Conservation (phyloP, 2,329 filamentous ascomycete genomes). For the Gnomoniopsis sp. region DNA sequence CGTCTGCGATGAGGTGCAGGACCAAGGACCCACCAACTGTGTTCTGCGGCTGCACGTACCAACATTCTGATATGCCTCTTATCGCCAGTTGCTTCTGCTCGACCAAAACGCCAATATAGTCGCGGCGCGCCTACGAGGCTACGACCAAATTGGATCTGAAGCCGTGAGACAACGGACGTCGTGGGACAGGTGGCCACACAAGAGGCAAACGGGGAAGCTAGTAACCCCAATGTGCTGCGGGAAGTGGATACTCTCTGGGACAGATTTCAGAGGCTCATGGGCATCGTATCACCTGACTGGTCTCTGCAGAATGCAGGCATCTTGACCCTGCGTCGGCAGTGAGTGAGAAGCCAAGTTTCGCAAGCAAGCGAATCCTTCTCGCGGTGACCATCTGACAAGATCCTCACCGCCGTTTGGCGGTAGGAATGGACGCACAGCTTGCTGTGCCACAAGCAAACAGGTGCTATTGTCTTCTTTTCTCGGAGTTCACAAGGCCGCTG, state of each 20-base stretch:
- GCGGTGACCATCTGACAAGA: neutral
- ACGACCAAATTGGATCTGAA: conserved; percentile 14
- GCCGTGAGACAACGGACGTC: conserved; percentile 6
- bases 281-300: neutral
- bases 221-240: neutral
- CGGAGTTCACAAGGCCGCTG: conserved; percentile 4
- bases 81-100: neutral
- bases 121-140: conserved; percentile 3
- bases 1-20: neutral
- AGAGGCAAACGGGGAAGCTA: neutral
- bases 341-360: conserved; percentile 3
- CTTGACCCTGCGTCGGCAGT: neutral
- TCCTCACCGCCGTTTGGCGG: conserved; percentile 18
- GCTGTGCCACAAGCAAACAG: conserved; percentile 17
- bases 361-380: conserved; percentile 8
- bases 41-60: too few relatives aligned
- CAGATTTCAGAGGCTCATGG: neutral
- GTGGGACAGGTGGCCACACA: neutral
- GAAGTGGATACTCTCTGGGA: neutral
- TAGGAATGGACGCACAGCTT: conserved; percentile 6
- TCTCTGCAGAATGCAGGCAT: conserved; percentile 2
- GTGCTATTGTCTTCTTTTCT: conserved; percentile 3
- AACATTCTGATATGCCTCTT: too few relatives aligned
- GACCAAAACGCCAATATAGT: neutral
- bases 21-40: neutral